Evolutionary conservation across 371 early-diverging fungal species (phyloP).

Genomic region (Mortierella sp.): DNA sequence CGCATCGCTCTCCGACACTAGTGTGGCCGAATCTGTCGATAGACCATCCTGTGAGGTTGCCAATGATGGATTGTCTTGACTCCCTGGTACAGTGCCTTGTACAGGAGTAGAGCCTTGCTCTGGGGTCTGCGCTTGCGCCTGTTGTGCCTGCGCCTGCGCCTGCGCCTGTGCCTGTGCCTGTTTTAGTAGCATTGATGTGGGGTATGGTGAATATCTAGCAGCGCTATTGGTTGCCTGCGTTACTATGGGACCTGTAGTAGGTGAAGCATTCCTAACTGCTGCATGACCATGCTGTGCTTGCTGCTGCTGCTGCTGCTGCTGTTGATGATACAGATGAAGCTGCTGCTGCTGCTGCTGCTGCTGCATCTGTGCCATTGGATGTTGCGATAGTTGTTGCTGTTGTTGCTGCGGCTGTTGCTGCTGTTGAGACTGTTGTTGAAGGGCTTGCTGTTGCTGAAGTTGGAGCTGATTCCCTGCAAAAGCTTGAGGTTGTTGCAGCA

Average conservation of each 20-base stretch:
- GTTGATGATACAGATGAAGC: slow-evolving; percentile 11
- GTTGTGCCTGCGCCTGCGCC: slow-evolving; percentile 5
- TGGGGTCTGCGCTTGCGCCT: slow-evolving; percentile 18
- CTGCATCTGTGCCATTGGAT: slow-evolving; percentile 12
- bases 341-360: slow-evolving; percentile 17
- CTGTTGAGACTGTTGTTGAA: slow-evolving; percentile 11
- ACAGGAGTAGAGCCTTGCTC: not conserved
- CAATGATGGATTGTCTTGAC: too few species aligned
- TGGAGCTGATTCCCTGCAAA: slow-evolving; percentile 33
- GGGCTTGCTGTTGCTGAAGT: slow-evolving; percentile 18
- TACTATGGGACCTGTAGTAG: slow-evolving; percentile 17
- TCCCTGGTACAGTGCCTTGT: too few species aligned
- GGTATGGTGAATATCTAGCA: slow-evolving; percentile 39
- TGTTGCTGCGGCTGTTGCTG: slow-evolving; percentile 17
- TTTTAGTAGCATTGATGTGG: slow-evolving; percentile 41
- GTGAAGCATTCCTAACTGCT: too few species aligned
- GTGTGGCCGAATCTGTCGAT: too few species aligned
- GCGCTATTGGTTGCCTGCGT: slow-evolving; percentile 21
- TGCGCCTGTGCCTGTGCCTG: slow-evolving; percentile 41
- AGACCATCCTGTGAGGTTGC: too few species aligned
- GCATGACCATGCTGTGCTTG: not conserved
- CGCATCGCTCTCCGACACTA: too few species aligned
- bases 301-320: slow-evolving; percentile 26
- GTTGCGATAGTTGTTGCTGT: slow-evolving; percentile 23
- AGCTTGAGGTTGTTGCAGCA: slow-evolving; percentile 36